Conservation (phyloP, 2,329 filamentous ascomycete genomes). For the Trichoderma asperellum region DNA sequence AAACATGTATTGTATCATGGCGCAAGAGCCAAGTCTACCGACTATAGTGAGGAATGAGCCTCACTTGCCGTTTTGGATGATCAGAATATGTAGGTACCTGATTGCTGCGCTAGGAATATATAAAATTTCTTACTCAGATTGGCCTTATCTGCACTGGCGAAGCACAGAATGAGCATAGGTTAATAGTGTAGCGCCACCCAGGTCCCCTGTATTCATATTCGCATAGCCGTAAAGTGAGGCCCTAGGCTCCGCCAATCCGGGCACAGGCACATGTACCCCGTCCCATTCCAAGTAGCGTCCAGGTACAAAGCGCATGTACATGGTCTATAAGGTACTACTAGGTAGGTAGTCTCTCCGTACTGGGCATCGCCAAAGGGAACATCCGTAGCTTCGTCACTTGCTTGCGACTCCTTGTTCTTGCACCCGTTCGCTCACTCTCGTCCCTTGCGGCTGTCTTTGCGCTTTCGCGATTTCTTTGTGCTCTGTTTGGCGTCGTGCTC, state of each 20-base stretch:
- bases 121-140: background rate
- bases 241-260: constrained; percentile 23
- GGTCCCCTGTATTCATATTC: constrained; percentile 10
- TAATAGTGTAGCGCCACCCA: background rate
- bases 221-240: constrained; percentile 19
- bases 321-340: no score
- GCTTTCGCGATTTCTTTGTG: constrained; percentile 14
- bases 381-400: constrained; percentile 23
- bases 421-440: constrained; percentile 18
- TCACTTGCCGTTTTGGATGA: background rate
- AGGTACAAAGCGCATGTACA: constrained; percentile 20
- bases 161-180: background rate
- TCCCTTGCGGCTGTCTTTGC: constrained; percentile 6
- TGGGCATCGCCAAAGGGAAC: constrained; percentile 6
- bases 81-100: background rate
- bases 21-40: background rate
- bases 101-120: background rate
- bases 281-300: background rate
- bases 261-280: constrained; percentile 18
- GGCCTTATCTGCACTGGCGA: background rate
- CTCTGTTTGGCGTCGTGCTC: background rate
- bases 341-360: constrained; percentile 20
- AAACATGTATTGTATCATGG: background rate
- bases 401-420: background rate
- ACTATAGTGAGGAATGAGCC: background rate